Percentiles rank a stretch among this genome's conserved stretches.
phyloP scores from a whole-genome alignment of 1,284 basidiomycete species.

The Ganoderma sinense region DNA sequence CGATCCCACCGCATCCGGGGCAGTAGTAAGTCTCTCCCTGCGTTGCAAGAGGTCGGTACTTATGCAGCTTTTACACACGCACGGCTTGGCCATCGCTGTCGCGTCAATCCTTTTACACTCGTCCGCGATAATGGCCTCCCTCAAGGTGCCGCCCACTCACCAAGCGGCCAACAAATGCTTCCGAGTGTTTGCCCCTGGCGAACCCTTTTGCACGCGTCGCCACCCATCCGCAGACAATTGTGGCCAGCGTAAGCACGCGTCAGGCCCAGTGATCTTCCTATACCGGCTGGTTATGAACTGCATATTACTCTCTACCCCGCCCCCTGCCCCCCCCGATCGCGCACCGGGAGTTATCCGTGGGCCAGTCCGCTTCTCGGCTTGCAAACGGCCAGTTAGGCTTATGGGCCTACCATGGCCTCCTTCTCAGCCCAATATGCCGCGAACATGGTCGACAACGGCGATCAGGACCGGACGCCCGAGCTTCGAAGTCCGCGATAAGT shows the following conservation, averaged over 20 bases:
- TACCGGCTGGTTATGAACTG: not conserved
- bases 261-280: not conserved
- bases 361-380: not conserved
- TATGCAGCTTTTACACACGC: not conserved
- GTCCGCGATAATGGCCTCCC: no score
- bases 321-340: not conserved
- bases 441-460: not conserved
- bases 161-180: not conserved
- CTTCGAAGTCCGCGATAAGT: not conserved
- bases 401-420: not conserved
- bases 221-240: not conserved
- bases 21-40: no score
- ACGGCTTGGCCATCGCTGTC: not conserved
- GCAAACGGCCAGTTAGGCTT: not conserved
- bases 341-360: not conserved
- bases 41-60: not conserved
- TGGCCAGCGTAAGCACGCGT: not conserved
- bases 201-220: no score
- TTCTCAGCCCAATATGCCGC: no score
- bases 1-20: not conserved
- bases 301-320: not conserved
- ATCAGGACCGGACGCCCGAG: slow-evolving; percentile 2
- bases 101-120: not conserved
- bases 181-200: not conserved
- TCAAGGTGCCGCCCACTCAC: not conserved